Evolutionary conservation across 2,329 filamentous ascomycete species (phyloP), one percentile per base, ranked within the genome.

Genomic region (Gliomastix tumulicola): DNA sequence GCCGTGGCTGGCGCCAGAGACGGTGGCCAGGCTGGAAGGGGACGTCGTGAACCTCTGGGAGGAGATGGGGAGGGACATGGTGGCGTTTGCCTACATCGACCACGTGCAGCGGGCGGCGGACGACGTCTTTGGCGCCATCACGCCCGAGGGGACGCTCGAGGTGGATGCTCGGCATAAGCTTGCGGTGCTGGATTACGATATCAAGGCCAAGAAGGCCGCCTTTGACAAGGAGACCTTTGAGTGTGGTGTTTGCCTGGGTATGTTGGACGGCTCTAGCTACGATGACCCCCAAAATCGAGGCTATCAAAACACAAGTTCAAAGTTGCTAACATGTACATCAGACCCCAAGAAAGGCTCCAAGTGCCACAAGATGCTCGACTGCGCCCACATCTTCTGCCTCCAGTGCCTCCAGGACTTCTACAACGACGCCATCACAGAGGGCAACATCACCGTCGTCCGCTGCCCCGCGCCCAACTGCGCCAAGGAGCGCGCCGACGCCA

Each of bases 341-440:
- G 90, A 97, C 57, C 88, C 88, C 1, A 95, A 95, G 59, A 96
- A 94, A 56, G 92, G 92, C 2, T 61, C 66, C 0, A 74, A 69
- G 10, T 97, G 92, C 56, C 84, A 97, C 62, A 76, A 78, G 30
- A 81, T 97, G 71, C 62, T 84, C 32, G 79, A 82, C 40, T 98
- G 92, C 57, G 79, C 78, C 1, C 90, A 98, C 55, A 88, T 97
- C 25, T 98, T 97, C 54, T 98, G 92, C 57, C 65, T 82, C 15
- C 60, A 77, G n/a, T 98, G 92, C 52, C 68, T 98, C 4, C 82
- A 86, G 44, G 87, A 90, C 49, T 96, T 90, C 48, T 97, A 94
- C 69, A 87, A 83, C 47, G 82, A 79, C 44, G 88, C 87, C 46
- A 96, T 98, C 49, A 78, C 69, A 0, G 86, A 94, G 52, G 92